Base-by-base conservation (phyloP, 768 basidiomycete genomes). In the Kondoa subrosea region DNA sequence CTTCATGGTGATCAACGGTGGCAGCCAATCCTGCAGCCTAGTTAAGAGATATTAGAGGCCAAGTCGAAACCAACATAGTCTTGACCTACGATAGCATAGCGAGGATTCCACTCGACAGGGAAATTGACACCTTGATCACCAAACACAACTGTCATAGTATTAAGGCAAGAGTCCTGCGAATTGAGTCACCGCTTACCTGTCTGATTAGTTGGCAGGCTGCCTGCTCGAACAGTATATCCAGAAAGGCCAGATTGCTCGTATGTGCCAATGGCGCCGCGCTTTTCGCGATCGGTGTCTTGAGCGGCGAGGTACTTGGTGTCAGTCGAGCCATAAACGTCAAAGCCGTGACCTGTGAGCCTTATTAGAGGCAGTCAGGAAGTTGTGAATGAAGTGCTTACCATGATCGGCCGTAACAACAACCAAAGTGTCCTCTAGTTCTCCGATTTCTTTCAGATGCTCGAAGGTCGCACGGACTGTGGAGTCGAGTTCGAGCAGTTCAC, bases 401-500 rank as follows among this genome's bases (percentile, higher is more conserved):
- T 8, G 14, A 12, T 12, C n/a, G 29, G 14, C 58, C 14, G 8
- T 26, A 60, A 15, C 14, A 15, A 60, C 58, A 60, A 14, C 58
- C n/a, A 31, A 25, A 14, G 78, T 79, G 16, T 78, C 75, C 21
- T 79, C 75, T 26, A 76, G 73, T 68, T 76, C 73, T 40, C 76
- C 77, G 29, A 75, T 75, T 29, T 56, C 67, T 40, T 67, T 67
- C 17, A 67, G 33, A 31, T 67, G 76, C 21, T 72, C 69, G 14
- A 78, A 65, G 21, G 75, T 75, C 1, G 75, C 74, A 29, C 73
- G 71, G 33, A 79, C 65, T 12, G 77, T 77, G 67, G 78, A 75
- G 71, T 79, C 78, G 61, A 78, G 73, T 69, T 79, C 78, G 57
- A 78, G 74, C 2, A 78, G 73, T 57, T 79, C 78, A 12, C 78